Evolutionary conservation across 2,329 filamentous ascomycete genomes (phyloP), one percentile per base, ranked within the genome.

Genomic region (Cladophialophora chaetospira): DNA sequence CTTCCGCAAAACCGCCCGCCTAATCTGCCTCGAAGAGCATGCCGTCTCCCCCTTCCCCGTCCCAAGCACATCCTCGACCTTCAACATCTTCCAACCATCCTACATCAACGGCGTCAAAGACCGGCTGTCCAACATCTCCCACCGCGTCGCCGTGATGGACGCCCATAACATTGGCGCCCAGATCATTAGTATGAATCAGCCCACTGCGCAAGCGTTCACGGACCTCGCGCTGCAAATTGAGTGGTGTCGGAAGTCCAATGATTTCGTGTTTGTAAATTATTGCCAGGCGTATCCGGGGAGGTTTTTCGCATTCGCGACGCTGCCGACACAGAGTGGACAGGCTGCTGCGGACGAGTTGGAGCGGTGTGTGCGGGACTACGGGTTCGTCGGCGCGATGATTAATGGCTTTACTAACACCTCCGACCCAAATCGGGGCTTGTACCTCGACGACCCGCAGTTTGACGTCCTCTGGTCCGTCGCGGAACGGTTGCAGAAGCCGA

Each of bases 351-450:
- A 56, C 8, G 73, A 75, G 45, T 61, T 74, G 0, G 62, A 65
- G 43, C 63, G 69, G 6, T 76, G 75, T 59, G 69, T 81, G 1
- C 66, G 62, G 3, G 65, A 77, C 48, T 68, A 75, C 15, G 70
- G 71, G 2, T 79, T 82, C 50, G 70, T 79, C 2, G 79, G 79
- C 0, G 77, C 78, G 1, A 66, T 81, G 44, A 64, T 82, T 9
- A 75, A 78, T 48, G 82, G 85, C 65, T 82, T 77, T 3, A 84
- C 87, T 65, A 71, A 75, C 33, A 73, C 74, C 53, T 4, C 72
- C 0, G 58, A 64, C 5, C 36, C 43, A 3, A 35, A 31, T 13
- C 77, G 78, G n/a, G 80, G 83, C 73, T 51, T 60, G 13, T 77
- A 76, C 61, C 76, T 77, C 63, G 75, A 80, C 31, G 73, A 72